These are phyloP conservation scores for Russula sp. DNA, from an alignment of 768 basidiomycete genomes.

Conservation along the genomic window DNA sequence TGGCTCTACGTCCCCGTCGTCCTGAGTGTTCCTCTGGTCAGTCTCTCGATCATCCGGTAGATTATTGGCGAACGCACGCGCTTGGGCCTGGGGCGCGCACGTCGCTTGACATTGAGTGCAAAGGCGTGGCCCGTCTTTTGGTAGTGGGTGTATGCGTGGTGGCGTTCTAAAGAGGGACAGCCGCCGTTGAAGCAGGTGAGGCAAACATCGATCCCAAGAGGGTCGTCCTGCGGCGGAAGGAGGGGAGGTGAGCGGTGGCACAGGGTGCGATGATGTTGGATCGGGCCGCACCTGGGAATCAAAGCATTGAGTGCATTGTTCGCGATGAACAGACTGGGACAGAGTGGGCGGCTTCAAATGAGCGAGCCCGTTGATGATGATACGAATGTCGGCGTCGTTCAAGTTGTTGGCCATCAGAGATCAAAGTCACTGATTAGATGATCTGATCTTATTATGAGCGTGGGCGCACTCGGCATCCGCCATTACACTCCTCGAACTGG, in stretches of 20 bases:
- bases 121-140: conserved; percentile 67
- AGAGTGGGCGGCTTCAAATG: conserved; percentile 49
- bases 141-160: conserved; percentile 70
- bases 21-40: background rate
- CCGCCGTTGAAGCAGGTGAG: conserved; percentile 92
- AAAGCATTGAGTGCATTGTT: conserved; percentile 97
- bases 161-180: conserved; percentile 53
- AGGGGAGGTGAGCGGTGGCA: background rate
- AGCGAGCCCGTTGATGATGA: conserved; percentile 36
- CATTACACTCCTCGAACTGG: too few relatives aligned
- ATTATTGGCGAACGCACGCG: conserved; percentile 45
- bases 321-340: conserved; percentile 71
- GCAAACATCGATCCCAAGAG: conserved; percentile 82
- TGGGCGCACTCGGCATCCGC: background rate
- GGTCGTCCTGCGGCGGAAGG: conserved; percentile 46
- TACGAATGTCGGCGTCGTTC: conserved; percentile 24
- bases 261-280: background rate
- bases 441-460: background rate
- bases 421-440: conserved; percentile 5
- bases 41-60: background rate
- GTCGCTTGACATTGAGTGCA: conserved; percentile 75
- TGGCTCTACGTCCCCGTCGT: conserved; percentile 63
- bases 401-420: conserved; percentile 26
- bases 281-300: conserved; percentile 65
- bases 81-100: conserved; percentile 50